These are phyloP conservation scores for Coix lacrymajobi DNA, from an alignment of 176 grass and related monocot species.

Conservation along the genomic window DNA sequence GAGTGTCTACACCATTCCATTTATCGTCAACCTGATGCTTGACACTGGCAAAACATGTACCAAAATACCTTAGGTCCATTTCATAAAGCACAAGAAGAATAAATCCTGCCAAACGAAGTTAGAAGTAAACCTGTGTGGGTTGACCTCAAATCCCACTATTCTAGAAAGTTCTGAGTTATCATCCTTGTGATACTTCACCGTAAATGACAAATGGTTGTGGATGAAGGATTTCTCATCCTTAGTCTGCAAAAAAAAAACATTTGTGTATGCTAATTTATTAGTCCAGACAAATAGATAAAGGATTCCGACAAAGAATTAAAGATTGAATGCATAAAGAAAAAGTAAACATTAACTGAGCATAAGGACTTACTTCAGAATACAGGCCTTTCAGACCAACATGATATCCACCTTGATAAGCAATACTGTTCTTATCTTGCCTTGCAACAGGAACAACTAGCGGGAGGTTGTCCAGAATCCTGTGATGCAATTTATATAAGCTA, in stretches of 20 bases:
- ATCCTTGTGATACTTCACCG: slow-evolving; percentile 49
- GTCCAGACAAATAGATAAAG: not conserved
- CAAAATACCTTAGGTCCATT: slow-evolving; percentile 20
- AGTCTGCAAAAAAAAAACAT: slow-evolving; percentile 30
- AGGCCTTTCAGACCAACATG: slow-evolving; percentile 56
- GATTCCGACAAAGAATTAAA: not conserved
- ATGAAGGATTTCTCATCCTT: slow-evolving; percentile 64
- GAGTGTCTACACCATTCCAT: slow-evolving; percentile 46
- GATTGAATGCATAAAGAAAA: not conserved
- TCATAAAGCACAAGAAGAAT: not conserved
- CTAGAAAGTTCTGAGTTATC: slow-evolving; percentile 42
- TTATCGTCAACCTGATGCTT: slow-evolving; percentile 46
- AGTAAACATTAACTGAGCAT: not conserved
- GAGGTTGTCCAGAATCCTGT: slow-evolving; percentile 69
- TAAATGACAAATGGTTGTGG: slow-evolving; percentile 53
- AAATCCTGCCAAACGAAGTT: not conserved
- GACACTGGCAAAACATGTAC: slow-evolving; percentile 30
- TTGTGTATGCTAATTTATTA: not conserved
- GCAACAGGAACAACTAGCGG: slow-evolving; percentile 48
- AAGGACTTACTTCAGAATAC: slow-evolving; percentile 43
- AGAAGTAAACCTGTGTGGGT: slow-evolving; percentile 43
- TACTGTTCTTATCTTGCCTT: slow-evolving; percentile 32
- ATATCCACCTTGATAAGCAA: slow-evolving; percentile 54
- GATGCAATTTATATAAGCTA: not conserved
- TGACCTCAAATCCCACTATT: slow-evolving; percentile 63